Conservation (phyloP, 108 stramenopile species). For the Fistulifera solaris region DNA sequence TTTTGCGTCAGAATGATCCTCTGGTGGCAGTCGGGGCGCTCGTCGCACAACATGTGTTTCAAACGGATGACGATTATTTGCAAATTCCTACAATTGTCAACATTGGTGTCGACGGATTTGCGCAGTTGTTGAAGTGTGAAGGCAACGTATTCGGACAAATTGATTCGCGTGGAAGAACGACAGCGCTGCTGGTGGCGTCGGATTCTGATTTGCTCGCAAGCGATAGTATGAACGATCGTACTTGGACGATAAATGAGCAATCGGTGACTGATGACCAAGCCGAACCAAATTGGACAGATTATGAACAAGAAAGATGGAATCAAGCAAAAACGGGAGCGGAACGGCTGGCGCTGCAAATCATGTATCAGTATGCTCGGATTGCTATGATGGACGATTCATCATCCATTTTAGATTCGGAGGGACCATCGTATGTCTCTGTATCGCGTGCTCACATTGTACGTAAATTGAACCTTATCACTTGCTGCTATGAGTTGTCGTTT, state of each 20-base stretch:
- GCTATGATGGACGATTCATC: slow-evolving; percentile 8
- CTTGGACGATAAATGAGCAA: no score
- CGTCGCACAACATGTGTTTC: slow-evolving; percentile 59
- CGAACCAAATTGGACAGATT: no score
- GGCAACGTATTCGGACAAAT: neutral
- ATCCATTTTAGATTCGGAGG: neutral
- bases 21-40: slow-evolving; percentile 63
- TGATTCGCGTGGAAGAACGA: neutral
- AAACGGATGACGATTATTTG: neutral
- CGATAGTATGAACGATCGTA: no score
- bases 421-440: no score
- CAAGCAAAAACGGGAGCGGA: slow-evolving; percentile 23
- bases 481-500: no score
- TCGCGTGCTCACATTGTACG: no score
- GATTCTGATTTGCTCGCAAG: no score
- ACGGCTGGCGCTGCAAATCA: slow-evolving; percentile 32
- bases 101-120: slow-evolving; percentile 13
- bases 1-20: slow-evolving; percentile 53
- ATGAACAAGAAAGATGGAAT: slow-evolving; percentile 32
- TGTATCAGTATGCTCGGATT: slow-evolving; percentile 50
- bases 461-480: no score
- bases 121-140: slow-evolving; percentile 9
- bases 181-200: neutral
- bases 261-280: no score
- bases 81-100: slow-evolving; percentile 8